phyloP scores from a whole-genome alignment of 495 filamentous ascomycete species.

The Neurospora sp. region DNA sequence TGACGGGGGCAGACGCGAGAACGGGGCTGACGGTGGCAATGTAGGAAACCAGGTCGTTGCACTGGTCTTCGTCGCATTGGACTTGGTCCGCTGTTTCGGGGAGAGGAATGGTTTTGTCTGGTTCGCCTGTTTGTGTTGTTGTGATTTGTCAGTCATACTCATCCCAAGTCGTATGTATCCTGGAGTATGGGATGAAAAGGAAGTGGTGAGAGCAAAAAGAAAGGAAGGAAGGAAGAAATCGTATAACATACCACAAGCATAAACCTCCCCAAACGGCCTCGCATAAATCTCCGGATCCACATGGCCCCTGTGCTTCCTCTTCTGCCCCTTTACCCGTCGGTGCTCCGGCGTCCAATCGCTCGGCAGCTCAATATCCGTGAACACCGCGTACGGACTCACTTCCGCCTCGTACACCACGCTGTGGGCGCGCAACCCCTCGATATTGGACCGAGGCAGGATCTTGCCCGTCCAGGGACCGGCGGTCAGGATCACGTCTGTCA shows the following conservation, averaged over 20 bases:
- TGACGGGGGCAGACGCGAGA: conserved; percentile 66
- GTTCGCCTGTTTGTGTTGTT: conserved; percentile 50
- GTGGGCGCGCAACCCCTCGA: conserved; percentile 77
- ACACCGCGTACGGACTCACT: conserved; percentile 79
- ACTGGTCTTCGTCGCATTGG: conserved; percentile 61
- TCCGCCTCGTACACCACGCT: conserved; percentile 76
- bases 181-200: neutral
- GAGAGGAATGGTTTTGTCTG: conserved; percentile 65
- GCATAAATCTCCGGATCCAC: conserved; percentile 91
- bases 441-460: conserved; percentile 65
- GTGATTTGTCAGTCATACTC: neutral
- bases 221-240: neutral
- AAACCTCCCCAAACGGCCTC: conserved; percentile 77
- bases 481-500: conserved; percentile 73
- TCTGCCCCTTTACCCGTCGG: conserved; percentile 34
- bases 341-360: conserved; percentile 40
- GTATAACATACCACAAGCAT: conserved; percentile 56
- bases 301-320: conserved; percentile 44
- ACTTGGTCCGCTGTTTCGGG: conserved; percentile 71
- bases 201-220: neutral
- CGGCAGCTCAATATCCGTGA: conserved; percentile 79
- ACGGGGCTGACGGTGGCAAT: conserved; percentile 67
- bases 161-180: neutral
- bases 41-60: conserved; percentile 82
- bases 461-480: conserved; percentile 84